Percentiles rank a stretch among this genome's conserved stretches.
These are phyloP conservation scores for Chrysosporium queenslandicum DNA, from an alignment of 2,329 filamentous ascomycete genomes.

Conservation along the genomic window DNA sequence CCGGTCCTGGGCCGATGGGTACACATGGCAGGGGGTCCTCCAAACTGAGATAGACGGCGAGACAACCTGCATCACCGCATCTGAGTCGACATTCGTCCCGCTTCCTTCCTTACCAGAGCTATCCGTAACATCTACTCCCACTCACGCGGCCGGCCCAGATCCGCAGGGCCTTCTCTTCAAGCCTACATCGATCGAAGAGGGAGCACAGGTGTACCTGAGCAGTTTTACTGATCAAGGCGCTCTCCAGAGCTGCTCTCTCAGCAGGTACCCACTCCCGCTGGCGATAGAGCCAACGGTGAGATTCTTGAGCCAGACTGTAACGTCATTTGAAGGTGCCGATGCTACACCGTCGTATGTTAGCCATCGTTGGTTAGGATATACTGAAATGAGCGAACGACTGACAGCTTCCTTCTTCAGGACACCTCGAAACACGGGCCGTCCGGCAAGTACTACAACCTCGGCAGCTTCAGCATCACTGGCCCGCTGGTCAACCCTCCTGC, in stretches of 20 bases:
- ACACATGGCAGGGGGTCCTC: background rate
- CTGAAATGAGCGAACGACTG: background rate
- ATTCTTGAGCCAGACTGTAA: slow-evolving; percentile 1
- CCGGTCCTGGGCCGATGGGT: background rate
- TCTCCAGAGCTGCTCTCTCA: background rate
- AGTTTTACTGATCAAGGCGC: background rate
- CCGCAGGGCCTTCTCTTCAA: slow-evolving; percentile 2
- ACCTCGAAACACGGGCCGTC: background rate
- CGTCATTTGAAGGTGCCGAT: background rate
- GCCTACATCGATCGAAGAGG: background rate
- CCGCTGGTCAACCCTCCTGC: background rate
- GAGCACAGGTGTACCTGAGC: background rate
- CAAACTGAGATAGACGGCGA: background rate
- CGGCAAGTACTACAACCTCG: background rate
- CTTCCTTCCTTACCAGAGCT: background rate
- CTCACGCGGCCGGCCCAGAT: background rate
- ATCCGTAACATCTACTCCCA: background rate
- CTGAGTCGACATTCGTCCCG: background rate
- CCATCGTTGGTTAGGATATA: background rate
- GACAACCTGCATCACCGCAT: background rate
- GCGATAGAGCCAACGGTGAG: background rate
- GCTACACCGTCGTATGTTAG: background rate
- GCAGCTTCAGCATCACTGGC: background rate
- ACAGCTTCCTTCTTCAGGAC: background rate
- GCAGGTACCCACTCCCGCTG: background rate